Base-by-base conservation (phyloP, 2,329 filamentous ascomycete species). In the Byssothecium circinans region DNA sequence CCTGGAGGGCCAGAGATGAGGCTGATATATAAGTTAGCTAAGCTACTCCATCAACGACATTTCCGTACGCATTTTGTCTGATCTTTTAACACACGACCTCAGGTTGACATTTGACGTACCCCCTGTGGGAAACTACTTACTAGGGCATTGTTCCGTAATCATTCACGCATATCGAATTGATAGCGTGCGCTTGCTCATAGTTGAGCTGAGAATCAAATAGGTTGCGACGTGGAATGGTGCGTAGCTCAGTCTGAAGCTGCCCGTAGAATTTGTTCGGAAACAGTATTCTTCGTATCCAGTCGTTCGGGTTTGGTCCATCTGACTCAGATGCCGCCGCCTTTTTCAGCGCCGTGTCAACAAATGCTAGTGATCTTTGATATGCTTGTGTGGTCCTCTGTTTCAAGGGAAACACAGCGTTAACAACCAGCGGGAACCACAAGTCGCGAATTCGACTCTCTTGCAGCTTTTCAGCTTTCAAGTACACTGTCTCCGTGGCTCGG, bases 1-100 rank as follows among this genome's bases (percentile, higher is more conserved):
- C 77, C 77, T 10, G 77, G 76, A 8, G 77, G 76, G 0, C 77
- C 77, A 7, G 71, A 73, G 15, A 79, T 75, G 8, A 78, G 64
- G 51, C 33, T 6, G 33, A 17, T 35, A n/a, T 34, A 7, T n/a
- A 35, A 17, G 17, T 35, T 17, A 15, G 33, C 17, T 19, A n/a
- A 37, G 23, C 5, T 25, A 10, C 5, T 25, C 10, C 23, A 25
- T n/a, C n/a, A n/a, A n/a, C n/a, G n/a, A n/a, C n/a, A n/a, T n/a
- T n/a, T n/a, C n/a, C n/a, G n/a, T n/a, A n/a, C n/a, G n/a, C n/a
- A n/a, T n/a, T n/a, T n/a, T n/a, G n/a, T n/a, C n/a, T n/a, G n/a
- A n/a, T n/a, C n/a, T n/a, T n/a, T n/a, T n/a, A n/a, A n/a, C n/a
- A n/a, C n/a, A n/a, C n/a, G n/a, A n/a, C n/a, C n/a, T n/a, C n/a